Evolutionary conservation across 148 eudicot species (phyloP), one percentile per base, ranked within the genome.

Genomic region (Spergularia marina): DNA sequence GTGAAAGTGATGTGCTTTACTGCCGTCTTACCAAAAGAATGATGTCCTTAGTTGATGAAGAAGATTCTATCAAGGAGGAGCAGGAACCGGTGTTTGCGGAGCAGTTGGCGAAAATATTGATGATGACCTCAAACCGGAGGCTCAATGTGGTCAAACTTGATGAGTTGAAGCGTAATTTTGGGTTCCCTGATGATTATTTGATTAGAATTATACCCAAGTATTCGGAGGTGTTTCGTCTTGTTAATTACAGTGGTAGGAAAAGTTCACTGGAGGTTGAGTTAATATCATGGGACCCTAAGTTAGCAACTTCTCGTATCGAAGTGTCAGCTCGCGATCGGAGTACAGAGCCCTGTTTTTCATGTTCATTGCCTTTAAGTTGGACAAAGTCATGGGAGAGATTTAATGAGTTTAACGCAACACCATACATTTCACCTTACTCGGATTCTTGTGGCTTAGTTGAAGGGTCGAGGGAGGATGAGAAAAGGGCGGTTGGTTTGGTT

Each of bases 111-210:
- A 92, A 94, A 81, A 73, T 94, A 69, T 82, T 94, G 81, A 87
- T 94, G 95, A 86, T 94, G 97, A 85, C 84, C 82, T 72, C 81
- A 23, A 90, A 87, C 63, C 89, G 80, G 54, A 94, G 88, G 80
- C 89, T 91, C 41, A 94, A 86, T 81, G 88, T 94, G 14, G 66
- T 79, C 54, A 94, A 94, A 72, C 74, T 94, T 18, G 85, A 86
- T 80, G 98, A 89, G 74, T 75, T 94, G 78, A 90, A 85, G 84
- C 86, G 98, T 70, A 89, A 79, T 79, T 88, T 87, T 4, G 98
- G 98, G 12, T 83, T 94, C 65, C 98, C 97, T 0, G 98, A 94
- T 87, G 98, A 94, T 88, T 91, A 87, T 81, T 63, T 94, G 78
- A 77, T 90, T 54, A 89, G 94, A 79, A 78, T 90, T n/a, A 83